phyloP scores from a whole-genome alignment of 441 rosid genomes.

The Erodium moschatum region DNA sequence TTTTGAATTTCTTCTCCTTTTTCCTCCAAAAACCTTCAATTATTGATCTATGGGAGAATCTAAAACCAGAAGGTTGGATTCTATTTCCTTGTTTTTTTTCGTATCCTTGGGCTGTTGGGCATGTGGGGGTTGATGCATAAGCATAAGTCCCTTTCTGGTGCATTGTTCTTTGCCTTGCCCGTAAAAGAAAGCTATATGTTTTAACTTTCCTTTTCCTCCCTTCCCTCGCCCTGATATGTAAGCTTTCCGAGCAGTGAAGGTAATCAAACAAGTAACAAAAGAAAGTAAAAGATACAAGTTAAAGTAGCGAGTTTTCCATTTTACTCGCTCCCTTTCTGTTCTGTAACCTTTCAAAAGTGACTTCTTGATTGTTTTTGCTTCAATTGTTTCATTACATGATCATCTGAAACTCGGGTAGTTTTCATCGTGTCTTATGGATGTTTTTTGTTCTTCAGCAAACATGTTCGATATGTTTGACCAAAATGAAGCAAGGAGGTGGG shows the following conservation, averaged over 20 bases:
- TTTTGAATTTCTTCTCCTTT: neutral
- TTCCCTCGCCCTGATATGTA: too few relatives aligned
- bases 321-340: neutral
- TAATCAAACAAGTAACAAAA: too few relatives aligned
- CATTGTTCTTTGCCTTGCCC: slow-evolving; percentile 23
- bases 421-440: neutral
- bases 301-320: slow-evolving; percentile 6
- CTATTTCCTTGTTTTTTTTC: slow-evolving; percentile 18
- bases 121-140: slow-evolving; percentile 27
- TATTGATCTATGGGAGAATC: slow-evolving; percentile 4
- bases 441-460: neutral
- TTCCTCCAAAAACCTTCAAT: neutral
- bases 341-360: slow-evolving; percentile 8
- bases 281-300: too few relatives aligned
- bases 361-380: slow-evolving; percentile 15
- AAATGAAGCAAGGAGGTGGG: too few relatives aligned
- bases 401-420: slow-evolving; percentile 1
- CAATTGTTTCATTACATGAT: slow-evolving; percentile 9
- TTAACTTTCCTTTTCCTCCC: slow-evolving; percentile 21
- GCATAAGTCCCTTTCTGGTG: slow-evolving; percentile 28
- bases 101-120: slow-evolving; percentile 13
- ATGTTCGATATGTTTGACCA: too few relatives aligned
- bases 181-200: slow-evolving; percentile 20
- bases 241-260: too few relatives aligned
- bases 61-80: slow-evolving; percentile 24